Base-by-base conservation (phyloP, 2,329 filamentous ascomycete genomes). In the Fusarium kyushuense region DNA sequence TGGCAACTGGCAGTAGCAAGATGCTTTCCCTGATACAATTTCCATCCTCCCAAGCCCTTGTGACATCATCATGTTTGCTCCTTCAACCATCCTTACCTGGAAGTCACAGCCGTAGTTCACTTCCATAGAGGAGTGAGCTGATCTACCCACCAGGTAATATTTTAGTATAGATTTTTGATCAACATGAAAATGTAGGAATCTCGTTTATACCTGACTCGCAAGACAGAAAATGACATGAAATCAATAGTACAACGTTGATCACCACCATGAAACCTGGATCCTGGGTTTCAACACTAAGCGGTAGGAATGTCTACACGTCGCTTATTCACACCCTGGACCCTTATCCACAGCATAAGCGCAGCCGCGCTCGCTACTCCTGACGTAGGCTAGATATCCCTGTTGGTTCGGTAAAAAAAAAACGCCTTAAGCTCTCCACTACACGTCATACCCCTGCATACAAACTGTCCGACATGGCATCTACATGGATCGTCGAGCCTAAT, bases 401-500 rank as follows among this genome's bases (percentile, higher is more conserved):
- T 25, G 8, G 35, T 49, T 33, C 23, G 9, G 41, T 11, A 6
- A 21, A 52, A 6, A 21, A 52, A 69, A 55, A 66, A 69, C 29
- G 65, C 65, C 61, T 69, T 63, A 53, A 61, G 64, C 46, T 61
- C 46, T 46, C 65, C 61, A 69, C 65, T 32, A 45, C 54, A 45
- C 56, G 65, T 58, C 53, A 69, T 52, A 51, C 53, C 66, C 66
- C 56, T 61, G 62, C 53, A 51, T 53, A 43, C 27, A 45, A 45
- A 48, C 21, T 43, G 38, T 43, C 41, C 54, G 52, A 38, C 51
- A 54, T 46, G 52, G 45, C 54, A 54, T 27, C 29, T 36, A 19
- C 48, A 65, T 29, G 54, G 49, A 65, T 61, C 53, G n/a, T 45
- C 42, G 19, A 58, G 38, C 32, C 35, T 54, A 54, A 63, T 48